These are phyloP conservation scores for Nepenthes alata DNA, from an alignment of 179 eudicot genomes.

Conservation along the genomic window DNA sequence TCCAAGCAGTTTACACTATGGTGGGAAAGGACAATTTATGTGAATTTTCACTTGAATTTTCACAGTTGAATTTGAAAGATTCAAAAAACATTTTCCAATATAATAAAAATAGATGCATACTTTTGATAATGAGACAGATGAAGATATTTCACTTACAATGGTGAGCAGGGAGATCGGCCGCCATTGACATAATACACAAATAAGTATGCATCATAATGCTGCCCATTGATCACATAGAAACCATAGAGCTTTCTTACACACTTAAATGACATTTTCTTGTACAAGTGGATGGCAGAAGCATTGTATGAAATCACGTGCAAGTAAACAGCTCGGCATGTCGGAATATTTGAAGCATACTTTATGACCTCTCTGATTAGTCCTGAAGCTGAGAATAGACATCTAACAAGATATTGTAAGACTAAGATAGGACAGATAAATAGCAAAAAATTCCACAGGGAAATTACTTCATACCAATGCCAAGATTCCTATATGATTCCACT, in stretches of 20 bases:
- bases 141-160: slow-evolving; percentile 50
- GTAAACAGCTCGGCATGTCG: slow-evolving; percentile 73
- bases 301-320: slow-evolving; percentile 92
- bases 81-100: background rate
- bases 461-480: slow-evolving; percentile 59
- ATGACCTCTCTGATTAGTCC: slow-evolving; percentile 71
- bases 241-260: slow-evolving; percentile 66
- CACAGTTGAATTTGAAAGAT: background rate
- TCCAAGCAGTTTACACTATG: too few species aligned
- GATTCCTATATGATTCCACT: slow-evolving; percentile 78
- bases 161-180: slow-evolving; percentile 91
- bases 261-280: slow-evolving; percentile 79
- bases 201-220: slow-evolving; percentile 76
- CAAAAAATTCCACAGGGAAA: slow-evolving; percentile 3
- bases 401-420: background rate
- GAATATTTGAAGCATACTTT: slow-evolving; percentile 64
- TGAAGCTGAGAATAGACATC: slow-evolving; percentile 45
- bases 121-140: background rate
- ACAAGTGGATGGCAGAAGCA: slow-evolving; percentile 72
- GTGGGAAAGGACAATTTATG: too few species aligned
- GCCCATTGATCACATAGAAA: slow-evolving; percentile 70
- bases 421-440: background rate
- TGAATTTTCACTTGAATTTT: too few species aligned
- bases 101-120: background rate
- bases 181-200: slow-evolving; percentile 90